Percentiles rank a stretch among this genome's conserved stretches.
Conservation (phyloP, 495 filamentous ascomycete genomes). For the Lichina pygmaea region DNA sequence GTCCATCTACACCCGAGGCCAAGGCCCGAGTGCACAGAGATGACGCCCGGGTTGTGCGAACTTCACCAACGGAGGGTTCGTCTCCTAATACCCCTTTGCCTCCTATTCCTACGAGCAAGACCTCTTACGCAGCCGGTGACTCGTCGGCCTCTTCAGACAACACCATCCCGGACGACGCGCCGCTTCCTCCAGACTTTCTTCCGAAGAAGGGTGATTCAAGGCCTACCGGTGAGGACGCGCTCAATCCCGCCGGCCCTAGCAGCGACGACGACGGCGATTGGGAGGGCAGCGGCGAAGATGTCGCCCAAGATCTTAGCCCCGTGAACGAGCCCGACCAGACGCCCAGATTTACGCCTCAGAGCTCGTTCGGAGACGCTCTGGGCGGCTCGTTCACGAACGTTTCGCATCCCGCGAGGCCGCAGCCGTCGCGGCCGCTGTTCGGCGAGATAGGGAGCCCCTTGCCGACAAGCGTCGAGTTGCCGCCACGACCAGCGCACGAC, state of each 20-base stretch:
- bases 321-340: slow-evolving; percentile 21
- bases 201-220: slow-evolving; percentile 6
- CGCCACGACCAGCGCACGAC: slow-evolving; percentile 23
- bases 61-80: not conserved
- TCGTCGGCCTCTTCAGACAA: slow-evolving; percentile 36
- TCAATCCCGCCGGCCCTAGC: slow-evolving; percentile 12
- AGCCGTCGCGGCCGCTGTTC: slow-evolving; percentile 21
- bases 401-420: slow-evolving; percentile 6
- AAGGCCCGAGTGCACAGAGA: no score
- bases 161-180: slow-evolving; percentile 21
- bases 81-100: slow-evolving; percentile 35
- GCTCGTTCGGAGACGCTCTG: slow-evolving; percentile 17
- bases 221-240: slow-evolving; percentile 8
- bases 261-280: slow-evolving; percentile 19
- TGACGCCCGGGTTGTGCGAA: no score
- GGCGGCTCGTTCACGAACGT: slow-evolving; percentile 18
- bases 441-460: slow-evolving; percentile 28
- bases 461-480: slow-evolving; percentile 18
- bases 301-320: slow-evolving; percentile 39
- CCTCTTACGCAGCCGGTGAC: slow-evolving; percentile 32
- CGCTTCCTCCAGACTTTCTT: slow-evolving; percentile 33
- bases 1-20: no score
- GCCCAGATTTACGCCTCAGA: slow-evolving; percentile 32
- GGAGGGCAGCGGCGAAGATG: slow-evolving; percentile 32
- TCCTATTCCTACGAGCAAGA: slow-evolving; percentile 50